Conservation (phyloP, 2,329 filamentous ascomycete species). For the Hypoxylon sp. region DNA sequence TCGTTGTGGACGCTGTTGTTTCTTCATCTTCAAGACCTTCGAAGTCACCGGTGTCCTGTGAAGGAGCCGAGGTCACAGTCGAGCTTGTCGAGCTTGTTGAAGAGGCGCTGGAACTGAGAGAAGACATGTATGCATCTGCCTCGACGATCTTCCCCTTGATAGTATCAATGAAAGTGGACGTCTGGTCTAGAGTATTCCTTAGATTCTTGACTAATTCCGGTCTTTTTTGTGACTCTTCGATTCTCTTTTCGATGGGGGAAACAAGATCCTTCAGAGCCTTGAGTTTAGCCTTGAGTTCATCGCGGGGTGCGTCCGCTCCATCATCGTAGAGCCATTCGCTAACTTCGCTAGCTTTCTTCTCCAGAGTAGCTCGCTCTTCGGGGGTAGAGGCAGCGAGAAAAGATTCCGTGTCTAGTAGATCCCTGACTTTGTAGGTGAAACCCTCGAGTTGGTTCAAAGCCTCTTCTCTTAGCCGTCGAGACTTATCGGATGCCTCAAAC, state of each 20-base stretch:
- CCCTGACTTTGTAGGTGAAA: conserved; percentile 90
- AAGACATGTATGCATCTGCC: conserved; percentile 74
- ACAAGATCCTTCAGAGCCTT: conserved; percentile 84
- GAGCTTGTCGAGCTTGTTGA: conserved; percentile 60
- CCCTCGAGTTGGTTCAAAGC: conserved; percentile 92
- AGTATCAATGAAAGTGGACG: conserved; percentile 77
- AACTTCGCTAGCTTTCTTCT: conserved; percentile 75
- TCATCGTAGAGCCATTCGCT: conserved; percentile 95
- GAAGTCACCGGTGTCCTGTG: conserved; percentile 67
- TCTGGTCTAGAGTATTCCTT: conserved; percentile 78
- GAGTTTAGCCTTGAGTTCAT: conserved; percentile 82
- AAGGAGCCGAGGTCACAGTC: conserved; percentile 63
- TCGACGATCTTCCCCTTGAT: conserved; percentile 80
- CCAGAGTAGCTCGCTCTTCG: conserved; percentile 76
- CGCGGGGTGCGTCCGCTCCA: conserved; percentile 80
- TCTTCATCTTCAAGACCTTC: conserved; percentile 85
- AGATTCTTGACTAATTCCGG: conserved; percentile 78
- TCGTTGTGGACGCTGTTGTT: conserved; percentile 54
- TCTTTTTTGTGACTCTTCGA: conserved; percentile 78
- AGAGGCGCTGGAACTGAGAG: conserved; percentile 65
- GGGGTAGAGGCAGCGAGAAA: conserved; percentile 82
- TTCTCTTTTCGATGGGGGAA: conserved; percentile 81
- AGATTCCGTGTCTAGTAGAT: conserved; percentile 82
- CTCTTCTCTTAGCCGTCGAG: conserved; percentile 84
- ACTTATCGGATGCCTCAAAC: conserved; percentile 88